Conservation (phyloP, 2,329 filamentous ascomycete genomes). For the Camptophora hylomeconis region DNA sequence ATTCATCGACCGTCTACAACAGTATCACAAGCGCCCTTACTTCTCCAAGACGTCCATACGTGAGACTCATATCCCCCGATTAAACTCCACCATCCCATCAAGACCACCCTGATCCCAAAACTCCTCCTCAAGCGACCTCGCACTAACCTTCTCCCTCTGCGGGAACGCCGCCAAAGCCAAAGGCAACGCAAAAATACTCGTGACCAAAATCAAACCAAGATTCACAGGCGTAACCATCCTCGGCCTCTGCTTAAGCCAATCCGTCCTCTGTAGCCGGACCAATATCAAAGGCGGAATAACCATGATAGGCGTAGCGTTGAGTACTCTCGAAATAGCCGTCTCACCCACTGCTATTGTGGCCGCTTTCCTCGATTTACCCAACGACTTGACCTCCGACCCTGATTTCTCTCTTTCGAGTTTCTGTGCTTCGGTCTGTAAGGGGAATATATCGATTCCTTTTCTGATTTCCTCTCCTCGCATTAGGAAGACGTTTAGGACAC, state of each 20-base stretch:
- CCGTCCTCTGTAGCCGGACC: slow-evolving; percentile 67
- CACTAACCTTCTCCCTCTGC: slow-evolving; percentile 71
- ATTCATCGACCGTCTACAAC: too few species aligned
- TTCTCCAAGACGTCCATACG: too few species aligned
- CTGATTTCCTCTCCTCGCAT: slow-evolving; percentile 97
- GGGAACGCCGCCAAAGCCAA: slow-evolving; percentile 86
- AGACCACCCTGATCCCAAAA: slow-evolving; percentile 72
- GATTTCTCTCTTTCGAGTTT: slow-evolving; percentile 51
- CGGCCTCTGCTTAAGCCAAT: slow-evolving; percentile 69
- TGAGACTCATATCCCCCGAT: slow-evolving; percentile 84
- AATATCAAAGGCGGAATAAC: slow-evolving; percentile 79
- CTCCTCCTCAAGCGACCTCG: slow-evolving; percentile 65
- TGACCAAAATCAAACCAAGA: slow-evolving; percentile 70
- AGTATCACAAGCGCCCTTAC: too few species aligned
- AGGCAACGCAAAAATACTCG: slow-evolving; percentile 77
- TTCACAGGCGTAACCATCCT: slow-evolving; percentile 71
- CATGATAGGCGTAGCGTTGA: slow-evolving; percentile 96
- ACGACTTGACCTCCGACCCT: slow-evolving; percentile 51
- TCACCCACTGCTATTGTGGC: slow-evolving; percentile 83
- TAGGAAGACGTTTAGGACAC: slow-evolving; percentile 86
- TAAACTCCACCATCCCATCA: slow-evolving; percentile 80
- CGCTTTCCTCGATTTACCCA: slow-evolving; percentile 80
- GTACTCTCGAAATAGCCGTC: slow-evolving; percentile 78
- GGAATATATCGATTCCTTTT: slow-evolving; percentile 83
- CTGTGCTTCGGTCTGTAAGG: slow-evolving; percentile 59